Percentiles rank a stretch among this genome's conserved stretches.
phyloP scores from a whole-genome alignment of 1,284 basidiomycete genomes.

The Trametes pubescens region DNA sequence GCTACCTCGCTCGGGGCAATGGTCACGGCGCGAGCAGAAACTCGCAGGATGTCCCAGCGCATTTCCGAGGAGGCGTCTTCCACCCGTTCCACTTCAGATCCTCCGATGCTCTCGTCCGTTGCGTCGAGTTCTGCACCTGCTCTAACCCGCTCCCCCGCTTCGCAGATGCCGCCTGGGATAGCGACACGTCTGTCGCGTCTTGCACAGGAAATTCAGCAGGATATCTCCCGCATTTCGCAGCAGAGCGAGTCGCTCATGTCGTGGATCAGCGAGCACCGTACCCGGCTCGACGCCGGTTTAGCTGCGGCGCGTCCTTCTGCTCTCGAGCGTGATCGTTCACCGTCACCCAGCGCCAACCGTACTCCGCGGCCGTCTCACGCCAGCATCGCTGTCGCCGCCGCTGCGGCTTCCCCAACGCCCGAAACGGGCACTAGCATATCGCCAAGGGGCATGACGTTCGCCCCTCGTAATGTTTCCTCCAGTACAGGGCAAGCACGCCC shows the following conservation, averaged over 20 bases:
- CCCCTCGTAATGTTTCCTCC: too few species aligned
- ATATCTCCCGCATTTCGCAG: conserved; percentile 29
- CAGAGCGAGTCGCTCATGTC: conserved; percentile 33
- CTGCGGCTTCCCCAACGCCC: background rate
- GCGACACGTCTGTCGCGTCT: conserved; percentile 29
- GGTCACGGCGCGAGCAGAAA: conserved; percentile 36
- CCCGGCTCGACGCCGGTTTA: conserved; percentile 18
- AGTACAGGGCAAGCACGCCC: background rate
- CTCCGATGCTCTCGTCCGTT: background rate
- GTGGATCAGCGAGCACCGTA: conserved; percentile 27
- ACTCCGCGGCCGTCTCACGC: conserved; percentile 10
- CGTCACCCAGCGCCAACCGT: conserved; percentile 9
- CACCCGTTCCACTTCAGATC: background rate
- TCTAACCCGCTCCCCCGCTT: too few species aligned
- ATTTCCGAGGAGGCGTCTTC: background rate
- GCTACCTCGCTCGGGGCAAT: conserved; percentile 40
- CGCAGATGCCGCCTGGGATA: conserved; percentile 20
- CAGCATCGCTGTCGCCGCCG: background rate
- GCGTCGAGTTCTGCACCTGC: background rate
- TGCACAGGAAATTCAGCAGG: conserved; percentile 29
- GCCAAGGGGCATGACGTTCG: too few species aligned
- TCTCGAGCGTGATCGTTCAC: background rate
- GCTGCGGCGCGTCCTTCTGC: background rate
- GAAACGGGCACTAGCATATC: too few species aligned
- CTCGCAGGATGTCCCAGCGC: background rate